Percentiles rank a stretch among this genome's conserved stretches.
Evolutionary conservation across 495 filamentous ascomycete genomes (phyloP).

Genomic region (Neurospora discreta): DNA sequence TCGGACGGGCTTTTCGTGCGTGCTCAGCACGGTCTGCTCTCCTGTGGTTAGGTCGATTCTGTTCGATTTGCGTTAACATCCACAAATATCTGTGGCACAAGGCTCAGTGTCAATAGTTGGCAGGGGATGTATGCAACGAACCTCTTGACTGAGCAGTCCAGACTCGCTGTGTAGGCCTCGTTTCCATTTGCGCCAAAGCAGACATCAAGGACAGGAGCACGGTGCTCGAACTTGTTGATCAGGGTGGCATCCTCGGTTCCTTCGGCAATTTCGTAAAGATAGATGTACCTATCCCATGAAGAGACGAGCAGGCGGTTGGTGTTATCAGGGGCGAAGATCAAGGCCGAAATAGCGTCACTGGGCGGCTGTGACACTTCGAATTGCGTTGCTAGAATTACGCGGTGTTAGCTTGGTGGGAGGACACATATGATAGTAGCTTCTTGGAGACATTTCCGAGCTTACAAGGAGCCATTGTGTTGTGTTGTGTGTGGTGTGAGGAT

Average conservation of each 20-base stretch:
- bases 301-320: constrained; percentile 69
- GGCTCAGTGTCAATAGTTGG: neutral
- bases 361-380: constrained; percentile 66
- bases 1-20: constrained; percentile 67
- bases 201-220: constrained; percentile 78
- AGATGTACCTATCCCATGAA: constrained; percentile 89
- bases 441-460: neutral
- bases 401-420: neutral
- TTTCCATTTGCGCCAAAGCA: constrained; percentile 76
- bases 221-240: constrained; percentile 63
- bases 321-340: constrained; percentile 66
- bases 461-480: constrained; percentile 29
- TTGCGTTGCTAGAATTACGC: constrained; percentile 38
- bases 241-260: constrained; percentile 50
- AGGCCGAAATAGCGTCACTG: constrained; percentile 75
- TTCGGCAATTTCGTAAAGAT: constrained; percentile 63
- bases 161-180: constrained; percentile 72
- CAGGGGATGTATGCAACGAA: constrained; percentile 18
- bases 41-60: constrained; percentile 66
- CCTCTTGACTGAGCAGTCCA: constrained; percentile 79
- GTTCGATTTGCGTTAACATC: neutral
- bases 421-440: neutral
- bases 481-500: neutral
- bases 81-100: neutral
- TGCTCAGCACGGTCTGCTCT: constrained; percentile 62